Base-by-base conservation (phyloP, 1,284 basidiomycete genomes). In the Wallemia hederae region DNA sequence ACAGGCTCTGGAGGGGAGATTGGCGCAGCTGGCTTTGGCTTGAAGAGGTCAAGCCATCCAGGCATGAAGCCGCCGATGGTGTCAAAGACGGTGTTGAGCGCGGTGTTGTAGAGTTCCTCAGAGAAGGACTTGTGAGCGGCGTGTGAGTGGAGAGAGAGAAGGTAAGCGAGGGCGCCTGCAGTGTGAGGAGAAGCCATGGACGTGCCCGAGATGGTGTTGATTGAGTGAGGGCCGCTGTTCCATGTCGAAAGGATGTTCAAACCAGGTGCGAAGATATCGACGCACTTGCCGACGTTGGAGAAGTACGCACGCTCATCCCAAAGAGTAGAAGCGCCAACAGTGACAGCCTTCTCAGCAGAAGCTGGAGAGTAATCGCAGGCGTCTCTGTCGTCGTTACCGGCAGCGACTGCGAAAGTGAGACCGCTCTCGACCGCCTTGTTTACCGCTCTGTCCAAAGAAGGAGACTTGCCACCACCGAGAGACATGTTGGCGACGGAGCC, bases 401-500 rank as follows among this genome's bases (percentile, higher is more conserved):
- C 71, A 62, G 66, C 64, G 33, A 62, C 59, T 19, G 57, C 87
- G 67, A 97, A 96, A 76, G 96, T 88, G 61, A 98, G 77, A 60
- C 92, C 92, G 58, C 70, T 66, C 27, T 79, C 77, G 61, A 94
- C 87, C 60, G 91, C 90, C 60, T 74, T 76, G 73, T 97, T 81
- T 63, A 98, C 88, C 59, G 84, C 80, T 34, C 78, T 76, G 67
- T 98, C 88, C 61, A 97, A 78, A 56, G 85, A 78, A 49, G 75
- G 77, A n/a, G 87, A 89, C 75, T 90, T 92, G 66, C 87, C 87
- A 68, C 92, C 92, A 65, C 92, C 92, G 61, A 98, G 82, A 69
- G 83, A 87, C 92, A 98, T 96, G 78, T 92, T 96, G 63, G 86
- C 89, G 65, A 97, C 91, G 39, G 90, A 92, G 34, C 92, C 92